Evolutionary conservation across 2,329 filamentous ascomycete species (phyloP), one percentile per base, ranked within the genome.

Genomic region (Beauveria caledonica): DNA sequence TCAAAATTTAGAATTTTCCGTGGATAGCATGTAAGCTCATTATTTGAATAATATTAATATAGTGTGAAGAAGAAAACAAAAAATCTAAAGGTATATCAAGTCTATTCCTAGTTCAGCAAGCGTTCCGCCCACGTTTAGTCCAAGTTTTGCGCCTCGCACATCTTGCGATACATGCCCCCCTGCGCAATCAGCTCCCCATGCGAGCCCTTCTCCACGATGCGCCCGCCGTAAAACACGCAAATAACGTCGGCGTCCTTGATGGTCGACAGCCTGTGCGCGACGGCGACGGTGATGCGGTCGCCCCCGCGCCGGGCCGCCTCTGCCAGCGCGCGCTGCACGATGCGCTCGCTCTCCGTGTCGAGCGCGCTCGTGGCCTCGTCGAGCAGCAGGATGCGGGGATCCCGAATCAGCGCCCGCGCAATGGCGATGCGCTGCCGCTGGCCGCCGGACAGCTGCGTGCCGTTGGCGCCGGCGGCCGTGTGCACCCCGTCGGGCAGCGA

Each of bases 381-480:
- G 1, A 97, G 83, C 62, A 97, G 93, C 42, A 97, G 78, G 63
- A 97, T 95, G 72, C 96, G 90, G 0, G 93, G 93, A 63, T 95
- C 84, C 73, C 96, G 96, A 67, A 97, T 85, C 36, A 96, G 79
- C 13, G 92, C 91, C 55, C 92, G 84, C 8, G 92, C 92, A 72
- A 96, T 96, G 27, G 92, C 92, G 67, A 96, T 95, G 63, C 91
- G 86, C 73, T 96, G 92, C 74, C 96, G 96, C 73, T 96, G 92
- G 1, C 92, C 92, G 53, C 92, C 92, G 8, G 90, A 94, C 1
- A 96, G 80, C 72, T 96, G 91, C 5, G 91, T 89, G 36, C 92
- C 92, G 64, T 91, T 83, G 15, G 91, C 86, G 58, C 92, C 92
- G 21, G 93, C 91, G 62, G 87, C 86, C 0, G 92, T 97, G 68